Evolutionary conservation across 306 rosid genomes (phyloP).

Genomic region (Glycine soja): DNA sequence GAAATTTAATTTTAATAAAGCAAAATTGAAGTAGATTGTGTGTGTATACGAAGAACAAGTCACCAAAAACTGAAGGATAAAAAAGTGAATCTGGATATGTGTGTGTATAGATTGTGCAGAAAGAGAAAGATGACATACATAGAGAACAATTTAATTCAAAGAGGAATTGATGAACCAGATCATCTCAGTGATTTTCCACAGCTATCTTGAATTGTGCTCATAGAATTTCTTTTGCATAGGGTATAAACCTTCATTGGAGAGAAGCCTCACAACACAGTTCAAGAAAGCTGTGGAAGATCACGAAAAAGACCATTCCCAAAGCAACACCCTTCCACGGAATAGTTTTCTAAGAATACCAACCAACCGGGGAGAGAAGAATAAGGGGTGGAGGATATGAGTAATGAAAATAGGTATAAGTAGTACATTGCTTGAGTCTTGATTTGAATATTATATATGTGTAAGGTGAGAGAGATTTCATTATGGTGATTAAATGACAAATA

Average conservation of each 20-base stretch:
- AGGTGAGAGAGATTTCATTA: background rate
- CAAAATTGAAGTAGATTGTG: background rate
- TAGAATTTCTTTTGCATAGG: constrained; percentile 28
- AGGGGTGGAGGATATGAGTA: background rate
- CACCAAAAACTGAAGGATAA: background rate
- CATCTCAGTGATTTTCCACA: constrained; percentile 53
- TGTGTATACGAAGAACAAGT: background rate
- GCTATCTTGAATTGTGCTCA: constrained; percentile 60
- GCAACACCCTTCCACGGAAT: background rate
- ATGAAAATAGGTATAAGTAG: background rate
- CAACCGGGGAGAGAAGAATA: background rate
- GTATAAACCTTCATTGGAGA: background rate
- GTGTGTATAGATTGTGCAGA: constrained; percentile 9
- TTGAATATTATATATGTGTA: background rate
- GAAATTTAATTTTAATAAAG: background rate
- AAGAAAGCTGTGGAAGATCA: constrained; percentile 82
- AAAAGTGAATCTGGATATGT: background rate
- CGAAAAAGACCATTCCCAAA: constrained; percentile 57
- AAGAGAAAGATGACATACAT: background rate
- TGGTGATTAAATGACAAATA: background rate
- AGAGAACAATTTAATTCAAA: background rate
- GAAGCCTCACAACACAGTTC: constrained; percentile 55
- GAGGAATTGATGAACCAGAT: constrained; percentile 44
- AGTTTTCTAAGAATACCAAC: background rate
- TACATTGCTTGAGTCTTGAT: background rate